Conservation (phyloP, 352 stramenopile species). For the Pythium biforme region DNA sequence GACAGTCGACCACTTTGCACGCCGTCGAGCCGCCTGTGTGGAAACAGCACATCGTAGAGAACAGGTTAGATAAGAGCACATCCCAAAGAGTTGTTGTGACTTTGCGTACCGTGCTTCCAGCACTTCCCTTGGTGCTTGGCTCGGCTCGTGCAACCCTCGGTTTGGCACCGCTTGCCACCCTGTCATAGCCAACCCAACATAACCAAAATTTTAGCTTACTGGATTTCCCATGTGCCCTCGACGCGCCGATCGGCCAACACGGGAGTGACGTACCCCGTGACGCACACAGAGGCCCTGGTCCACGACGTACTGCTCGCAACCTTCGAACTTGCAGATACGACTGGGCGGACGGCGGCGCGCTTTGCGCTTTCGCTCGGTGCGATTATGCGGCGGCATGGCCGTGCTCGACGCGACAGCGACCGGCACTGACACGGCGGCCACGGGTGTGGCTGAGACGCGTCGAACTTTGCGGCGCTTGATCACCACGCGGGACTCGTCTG, state of each 20-base stretch:
- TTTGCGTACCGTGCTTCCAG: conserved; percentile 59
- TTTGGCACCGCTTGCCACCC: conserved; percentile 66
- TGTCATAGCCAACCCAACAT: conserved; percentile 22
- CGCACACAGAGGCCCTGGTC: conserved; percentile 75
- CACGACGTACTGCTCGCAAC: conserved; percentile 77
- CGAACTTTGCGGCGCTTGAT: conserved; percentile 16
- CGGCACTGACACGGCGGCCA: background rate
- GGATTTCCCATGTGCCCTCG: background rate
- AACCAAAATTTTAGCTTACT: background rate
- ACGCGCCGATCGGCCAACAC: background rate
- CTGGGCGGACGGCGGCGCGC: conserved; percentile 46
- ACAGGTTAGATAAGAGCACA: background rate
- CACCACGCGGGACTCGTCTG: background rate
- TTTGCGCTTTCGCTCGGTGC: conserved; percentile 48
- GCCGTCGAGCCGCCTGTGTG: conserved; percentile 50
- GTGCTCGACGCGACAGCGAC: background rate
- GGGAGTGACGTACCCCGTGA: conserved; percentile 59
- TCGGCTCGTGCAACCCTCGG: conserved; percentile 60
- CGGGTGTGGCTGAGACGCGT: background rate
- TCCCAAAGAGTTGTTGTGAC: background rate
- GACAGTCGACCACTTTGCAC: conserved; percentile 68
- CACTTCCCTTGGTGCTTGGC: conserved; percentile 73
- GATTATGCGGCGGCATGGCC: conserved; percentile 23
- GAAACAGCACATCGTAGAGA: background rate
- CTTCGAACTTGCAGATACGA: conserved; percentile 70